Evolutionary conservation across 179 eudicot species (phyloP).

Genomic region (Actinidia polygama): DNA sequence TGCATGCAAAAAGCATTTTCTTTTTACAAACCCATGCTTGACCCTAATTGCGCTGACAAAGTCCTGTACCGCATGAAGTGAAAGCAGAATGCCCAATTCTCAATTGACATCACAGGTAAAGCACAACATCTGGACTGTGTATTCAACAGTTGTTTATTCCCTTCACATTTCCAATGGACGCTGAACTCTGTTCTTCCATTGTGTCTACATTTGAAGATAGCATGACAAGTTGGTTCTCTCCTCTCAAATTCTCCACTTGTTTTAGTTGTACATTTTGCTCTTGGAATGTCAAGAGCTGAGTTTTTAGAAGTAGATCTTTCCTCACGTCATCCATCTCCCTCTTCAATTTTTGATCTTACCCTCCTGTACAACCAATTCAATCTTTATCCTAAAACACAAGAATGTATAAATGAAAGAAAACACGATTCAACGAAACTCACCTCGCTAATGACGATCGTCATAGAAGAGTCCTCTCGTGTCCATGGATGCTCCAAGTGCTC

Average conservation of each 20-base stretch:
- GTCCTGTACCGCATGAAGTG: not conserved
- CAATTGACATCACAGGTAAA: not conserved
- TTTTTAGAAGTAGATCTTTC: constrained; percentile 36
- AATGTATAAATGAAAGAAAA: not conserved
- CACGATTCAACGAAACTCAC: constrained; percentile 13
- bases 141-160: not conserved
- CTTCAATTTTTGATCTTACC: constrained; percentile 28
- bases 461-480: constrained; percentile 17
- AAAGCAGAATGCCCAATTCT: not conserved
- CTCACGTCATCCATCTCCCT: constrained; percentile 28
- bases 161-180: not conserved
- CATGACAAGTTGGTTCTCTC: constrained; percentile 25
- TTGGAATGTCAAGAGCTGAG: constrained; percentile 25
- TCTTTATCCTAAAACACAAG: constrained; percentile 10
- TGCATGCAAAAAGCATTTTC: not conserved
- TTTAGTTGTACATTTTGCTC: constrained; percentile 26
- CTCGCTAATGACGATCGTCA: constrained; percentile 21
- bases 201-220: too few relatives aligned
- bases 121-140: not conserved
- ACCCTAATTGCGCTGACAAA: not conserved
- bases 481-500: constrained; percentile 20
- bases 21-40: not conserved
- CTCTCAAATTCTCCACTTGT: constrained; percentile 46
- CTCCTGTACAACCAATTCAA: constrained; percentile 14
- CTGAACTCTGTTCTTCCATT: constrained; percentile 2